phyloP scores from a whole-genome alignment of 2,329 filamentous ascomycete genomes.

The Curvularia spicifera region DNA sequence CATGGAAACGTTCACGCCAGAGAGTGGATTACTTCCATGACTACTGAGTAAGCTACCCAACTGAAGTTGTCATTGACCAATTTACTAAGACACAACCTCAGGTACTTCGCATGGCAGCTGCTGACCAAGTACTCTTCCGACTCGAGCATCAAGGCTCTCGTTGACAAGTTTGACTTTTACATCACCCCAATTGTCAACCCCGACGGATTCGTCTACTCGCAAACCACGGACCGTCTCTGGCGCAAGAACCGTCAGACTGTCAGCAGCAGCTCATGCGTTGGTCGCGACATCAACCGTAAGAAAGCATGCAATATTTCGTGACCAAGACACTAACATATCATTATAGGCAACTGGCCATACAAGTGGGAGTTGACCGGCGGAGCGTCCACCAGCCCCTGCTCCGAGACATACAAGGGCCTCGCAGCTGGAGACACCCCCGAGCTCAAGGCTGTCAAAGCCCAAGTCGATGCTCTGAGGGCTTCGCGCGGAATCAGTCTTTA shows the following conservation, averaged over 20 bases:
- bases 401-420: constrained; percentile 47
- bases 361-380: constrained; percentile 46
- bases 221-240: constrained; percentile 50
- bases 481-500: constrained; percentile 63
- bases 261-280: constrained; percentile 41
- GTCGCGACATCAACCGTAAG: constrained; percentile 48
- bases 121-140: constrained; percentile 45
- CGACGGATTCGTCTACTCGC: constrained; percentile 47
- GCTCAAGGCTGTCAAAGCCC: constrained; percentile 52
- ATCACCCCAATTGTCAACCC: constrained; percentile 35
- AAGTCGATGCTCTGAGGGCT: constrained; percentile 49
- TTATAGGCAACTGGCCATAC: constrained; percentile 44
- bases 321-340: not conserved
- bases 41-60: constrained; percentile 24
- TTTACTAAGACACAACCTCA: not conserved
- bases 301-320: too few relatives aligned
- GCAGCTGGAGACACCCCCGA: constrained; percentile 45
- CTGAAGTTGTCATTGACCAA: not conserved
- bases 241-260: constrained; percentile 50
- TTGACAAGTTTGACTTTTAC: constrained; percentile 49
- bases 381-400: constrained; percentile 47
- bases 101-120: constrained; percentile 46
- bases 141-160: constrained; percentile 40
- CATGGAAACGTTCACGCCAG: constrained; percentile 47
- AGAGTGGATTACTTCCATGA: constrained; percentile 48